Percentiles rank a stretch among this genome's conserved stretches.
phyloP scores from a whole-genome alignment of 805 yeast species.

The Saccharomycopsis capsularis region DNA sequence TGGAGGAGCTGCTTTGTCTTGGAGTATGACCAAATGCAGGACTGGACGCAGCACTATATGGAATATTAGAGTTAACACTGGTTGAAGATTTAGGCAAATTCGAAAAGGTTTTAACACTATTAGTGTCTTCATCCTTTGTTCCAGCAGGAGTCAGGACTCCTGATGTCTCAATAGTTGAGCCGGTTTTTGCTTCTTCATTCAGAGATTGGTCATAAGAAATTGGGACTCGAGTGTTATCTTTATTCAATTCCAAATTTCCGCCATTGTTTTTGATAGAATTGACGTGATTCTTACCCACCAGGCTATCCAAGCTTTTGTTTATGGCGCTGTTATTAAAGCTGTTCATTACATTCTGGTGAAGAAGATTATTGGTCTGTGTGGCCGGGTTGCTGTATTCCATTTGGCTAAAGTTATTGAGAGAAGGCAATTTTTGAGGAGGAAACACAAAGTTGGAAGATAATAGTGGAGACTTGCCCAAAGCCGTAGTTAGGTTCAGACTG shows the following conservation, averaged over 20 bases:
- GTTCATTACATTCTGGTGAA: background rate
- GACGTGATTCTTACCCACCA: too few species aligned
- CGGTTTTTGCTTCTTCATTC: background rate
- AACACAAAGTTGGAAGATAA: conserved; percentile 16
- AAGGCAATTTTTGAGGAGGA: conserved; percentile 19
- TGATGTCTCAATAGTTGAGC: background rate
- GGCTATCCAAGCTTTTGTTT: background rate
- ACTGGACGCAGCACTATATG: conserved; percentile 22
- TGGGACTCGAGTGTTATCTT: too few species aligned
- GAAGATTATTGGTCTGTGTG: too few species aligned
- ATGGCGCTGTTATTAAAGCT: background rate
- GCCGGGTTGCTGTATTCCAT: too few species aligned
- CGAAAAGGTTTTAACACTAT: too few species aligned
- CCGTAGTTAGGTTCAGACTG: background rate
- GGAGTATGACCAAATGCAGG: conserved; percentile 23
- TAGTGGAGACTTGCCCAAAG: background rate
- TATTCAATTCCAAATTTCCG: too few species aligned
- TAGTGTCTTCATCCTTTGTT: background rate
- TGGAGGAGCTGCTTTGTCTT: conserved; percentile 24
- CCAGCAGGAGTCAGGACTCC: background rate
- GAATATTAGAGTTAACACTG: conserved; percentile 13
- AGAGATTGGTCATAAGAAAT: too few species aligned
- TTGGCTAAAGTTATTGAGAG: background rate
- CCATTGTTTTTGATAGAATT: too few species aligned
- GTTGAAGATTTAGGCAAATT: background rate